A percentile compares a stretch with the other conserved stretches of the same genome.
phyloP scores from a whole-genome alignment of 1,284 basidiomycete species.

The Cutaneotrichosporon cavernicola region DNA sequence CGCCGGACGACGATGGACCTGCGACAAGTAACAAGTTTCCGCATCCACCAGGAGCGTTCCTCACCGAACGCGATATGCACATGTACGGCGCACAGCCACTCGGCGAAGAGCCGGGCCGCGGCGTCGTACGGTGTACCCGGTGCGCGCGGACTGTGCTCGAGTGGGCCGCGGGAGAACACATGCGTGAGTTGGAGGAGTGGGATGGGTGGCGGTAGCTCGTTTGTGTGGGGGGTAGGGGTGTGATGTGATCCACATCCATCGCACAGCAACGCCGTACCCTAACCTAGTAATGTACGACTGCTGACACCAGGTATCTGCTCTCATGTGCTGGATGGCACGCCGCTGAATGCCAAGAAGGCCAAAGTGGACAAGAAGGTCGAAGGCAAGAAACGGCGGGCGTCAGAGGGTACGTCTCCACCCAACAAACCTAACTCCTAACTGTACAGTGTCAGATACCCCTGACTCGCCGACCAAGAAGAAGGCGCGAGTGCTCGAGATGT shows the following conservation, averaged over 20 bases:
- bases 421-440: not conserved
- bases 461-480: conserved; percentile 35
- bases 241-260: not conserved
- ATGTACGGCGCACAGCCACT: conserved; percentile 75
- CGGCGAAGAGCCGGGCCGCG: conserved; percentile 60
- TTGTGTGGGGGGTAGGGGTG: not conserved
- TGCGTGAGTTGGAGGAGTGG: conserved; percentile 57
- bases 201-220: not conserved
- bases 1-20: conserved; percentile 15
- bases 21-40: conserved; percentile 23
- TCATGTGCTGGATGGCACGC: conserved; percentile 58
- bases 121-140: conserved; percentile 71
- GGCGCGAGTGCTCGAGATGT: conserved; percentile 34
- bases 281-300: not conserved
- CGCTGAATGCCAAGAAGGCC: conserved; percentile 57
- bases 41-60: conserved; percentile 71
- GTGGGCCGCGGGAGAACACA: conserved; percentile 71
- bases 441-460: conserved; percentile 17
- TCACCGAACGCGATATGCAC: conserved; percentile 80
- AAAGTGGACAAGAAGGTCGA: conserved; percentile 52
- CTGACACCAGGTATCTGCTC: conserved; percentile 61
- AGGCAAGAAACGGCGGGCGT: conserved; percentile 37
- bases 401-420: conserved; percentile 37
- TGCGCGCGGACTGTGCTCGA: conserved; percentile 74
- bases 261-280: not conserved